Evolutionary conservation across 768 basidiomycete species (phyloP).

Genomic region (Pholiota conissans): DNA sequence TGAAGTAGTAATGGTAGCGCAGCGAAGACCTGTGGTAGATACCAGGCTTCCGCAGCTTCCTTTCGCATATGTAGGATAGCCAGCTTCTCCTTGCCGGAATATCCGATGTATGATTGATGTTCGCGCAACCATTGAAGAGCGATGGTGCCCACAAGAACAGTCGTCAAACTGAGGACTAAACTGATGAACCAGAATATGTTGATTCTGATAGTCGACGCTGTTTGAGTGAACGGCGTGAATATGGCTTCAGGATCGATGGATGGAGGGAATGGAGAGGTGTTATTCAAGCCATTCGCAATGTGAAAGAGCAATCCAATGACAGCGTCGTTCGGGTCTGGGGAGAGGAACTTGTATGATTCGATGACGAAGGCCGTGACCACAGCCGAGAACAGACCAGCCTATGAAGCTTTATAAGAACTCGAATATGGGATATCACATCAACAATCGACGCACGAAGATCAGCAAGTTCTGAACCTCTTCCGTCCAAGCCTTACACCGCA

Average conservation of each 20-base stretch:
- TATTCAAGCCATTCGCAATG: not conserved
- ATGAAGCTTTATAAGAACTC: not conserved
- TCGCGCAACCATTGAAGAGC: conserved; percentile 12
- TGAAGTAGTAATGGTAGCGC: conserved; percentile 4
- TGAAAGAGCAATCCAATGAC: conserved; percentile 2
- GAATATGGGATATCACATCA: not conserved
- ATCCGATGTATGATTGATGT: not conserved
- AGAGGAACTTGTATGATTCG: conserved; percentile 1
- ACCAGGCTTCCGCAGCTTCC: conserved; percentile 5
- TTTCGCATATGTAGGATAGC: conserved; percentile 2
- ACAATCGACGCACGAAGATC: conserved; percentile 16
- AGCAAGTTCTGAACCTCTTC: conserved; percentile 22
- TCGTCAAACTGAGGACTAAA: conserved; percentile 7
- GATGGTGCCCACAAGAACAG: conserved; percentile 9
- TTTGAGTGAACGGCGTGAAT: not conserved
- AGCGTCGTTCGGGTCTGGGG: conserved; percentile 4
- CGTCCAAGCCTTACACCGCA: conserved; percentile 14
- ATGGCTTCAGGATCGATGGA: not conserved
- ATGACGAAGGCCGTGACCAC: conserved; percentile 4
- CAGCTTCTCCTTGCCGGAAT: not conserved
- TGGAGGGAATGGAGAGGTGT: not conserved
- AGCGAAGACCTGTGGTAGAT: conserved; percentile 7
- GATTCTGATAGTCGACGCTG: not conserved
- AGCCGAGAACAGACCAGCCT: conserved; percentile 6
- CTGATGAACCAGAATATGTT: conserved; percentile 12